Evolutionary conservation across 1,284 basidiomycete species (phyloP).

Genomic region (Rhodotorula sp.): DNA sequence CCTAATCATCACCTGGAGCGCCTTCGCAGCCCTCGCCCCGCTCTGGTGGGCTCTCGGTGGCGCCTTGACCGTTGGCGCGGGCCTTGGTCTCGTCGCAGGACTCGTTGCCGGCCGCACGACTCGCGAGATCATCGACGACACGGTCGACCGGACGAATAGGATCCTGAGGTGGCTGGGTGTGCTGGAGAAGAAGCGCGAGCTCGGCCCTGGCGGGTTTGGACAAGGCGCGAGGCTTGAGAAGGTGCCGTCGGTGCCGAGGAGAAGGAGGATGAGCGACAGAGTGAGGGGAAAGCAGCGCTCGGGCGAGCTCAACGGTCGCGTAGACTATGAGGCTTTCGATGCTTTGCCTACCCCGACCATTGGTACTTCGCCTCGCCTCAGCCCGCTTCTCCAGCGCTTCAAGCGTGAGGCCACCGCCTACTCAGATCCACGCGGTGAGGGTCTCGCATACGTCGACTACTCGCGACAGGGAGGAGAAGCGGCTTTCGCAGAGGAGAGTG

Average conservation of each 20-base stretch:
- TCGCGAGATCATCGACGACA: constrained; percentile 4
- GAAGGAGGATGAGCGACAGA: background rate
- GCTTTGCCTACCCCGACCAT: too few relatives aligned
- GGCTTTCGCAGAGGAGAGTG: background rate
- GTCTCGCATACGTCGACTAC: too few relatives aligned
- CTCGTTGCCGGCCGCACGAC: constrained; percentile 8
- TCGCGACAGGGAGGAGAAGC: background rate
- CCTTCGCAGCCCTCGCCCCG: constrained; percentile 1
- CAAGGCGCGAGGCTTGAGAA: constrained; percentile 8
- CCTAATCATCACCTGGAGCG: background rate
- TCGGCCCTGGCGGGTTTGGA: background rate
- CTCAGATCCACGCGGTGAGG: too few relatives aligned
- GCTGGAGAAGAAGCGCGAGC: background rate
- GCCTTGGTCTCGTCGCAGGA: constrained; percentile 10
- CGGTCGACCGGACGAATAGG: background rate
- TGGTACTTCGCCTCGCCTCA: too few relatives aligned
- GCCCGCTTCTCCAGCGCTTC: too few relatives aligned
- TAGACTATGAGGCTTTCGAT: too few relatives aligned
- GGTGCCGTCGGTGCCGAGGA: background rate
- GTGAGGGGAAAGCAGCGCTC: background rate
- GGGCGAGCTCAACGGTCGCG: background rate
- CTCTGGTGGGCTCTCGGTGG: constrained; percentile 11
- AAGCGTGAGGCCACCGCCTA: too few relatives aligned
- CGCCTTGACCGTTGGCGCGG: constrained; percentile 11
- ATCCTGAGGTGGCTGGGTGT: constrained; percentile 14